A percentile compares a stretch with the other conserved stretches of the same genome.
Conservation (phyloP, 2,329 filamentous ascomycete genomes). For the Cercospora zeae-maydis region DNA sequence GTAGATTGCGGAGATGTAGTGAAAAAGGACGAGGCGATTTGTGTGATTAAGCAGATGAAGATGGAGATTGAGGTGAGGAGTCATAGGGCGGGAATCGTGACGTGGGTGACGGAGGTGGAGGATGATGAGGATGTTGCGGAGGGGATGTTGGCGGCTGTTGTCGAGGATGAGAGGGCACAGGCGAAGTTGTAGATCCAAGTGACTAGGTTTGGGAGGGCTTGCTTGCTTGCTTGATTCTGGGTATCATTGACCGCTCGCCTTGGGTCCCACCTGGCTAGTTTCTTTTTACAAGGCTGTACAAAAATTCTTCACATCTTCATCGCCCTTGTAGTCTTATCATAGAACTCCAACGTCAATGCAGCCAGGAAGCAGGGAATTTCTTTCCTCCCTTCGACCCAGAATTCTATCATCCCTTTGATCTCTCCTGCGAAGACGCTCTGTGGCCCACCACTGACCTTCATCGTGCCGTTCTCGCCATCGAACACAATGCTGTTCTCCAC, state of each 20-base stretch:
- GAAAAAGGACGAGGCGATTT: conserved; percentile 52
- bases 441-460: conserved; percentile 94
- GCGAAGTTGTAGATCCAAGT: conserved; percentile 24
- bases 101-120: conserved; percentile 53
- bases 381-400: conserved; percentile 92
- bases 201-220: neutral
- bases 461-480: conserved; percentile 89
- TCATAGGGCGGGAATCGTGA: conserved; percentile 46
- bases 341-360: conserved; percentile 88
- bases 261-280: neutral
- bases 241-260: neutral
- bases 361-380: conserved; percentile 92
- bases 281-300: neutral
- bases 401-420: conserved; percentile 82
- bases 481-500: conserved; percentile 67
- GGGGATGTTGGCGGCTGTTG: conserved; percentile 51
- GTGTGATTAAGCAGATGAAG: conserved; percentile 64
- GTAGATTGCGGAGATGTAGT: conserved; percentile 53
- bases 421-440: conserved; percentile 79
- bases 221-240: neutral
- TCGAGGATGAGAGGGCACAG: conserved; percentile 39
- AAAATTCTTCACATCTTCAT: conserved; percentile 23
- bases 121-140: conserved; percentile 56
- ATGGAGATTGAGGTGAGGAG: conserved; percentile 64
- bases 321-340: conserved; percentile 58